Base-by-base conservation (phyloP, 2,329 filamentous ascomycete genomes). In the Graphilbum fragrans region DNA sequence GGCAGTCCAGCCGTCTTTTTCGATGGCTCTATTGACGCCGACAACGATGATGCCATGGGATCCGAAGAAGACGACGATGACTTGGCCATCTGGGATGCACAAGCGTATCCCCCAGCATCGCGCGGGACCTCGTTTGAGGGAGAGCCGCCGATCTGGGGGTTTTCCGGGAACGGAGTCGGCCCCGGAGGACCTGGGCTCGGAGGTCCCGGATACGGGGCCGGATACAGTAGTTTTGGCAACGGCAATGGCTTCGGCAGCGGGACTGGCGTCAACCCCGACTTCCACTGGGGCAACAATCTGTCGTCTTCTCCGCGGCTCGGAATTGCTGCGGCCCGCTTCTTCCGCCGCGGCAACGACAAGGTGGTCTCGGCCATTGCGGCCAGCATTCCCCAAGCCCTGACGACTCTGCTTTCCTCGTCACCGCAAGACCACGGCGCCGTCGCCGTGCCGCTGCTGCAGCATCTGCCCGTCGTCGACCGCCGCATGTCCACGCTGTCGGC, bases 61-160 rank as follows among this genome's bases (percentile, higher is more conserved):
- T n/a, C 69, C 47, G 63, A 64, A 39, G 68, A 73, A 42, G 69
- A 70, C 33, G 32, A 12, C 14, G 32, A 12, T 20, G 60, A 74
- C 76, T 25, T 31, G 3, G 66, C 72, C 35, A 67, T 65, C n/a
- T 76, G 74, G 1, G 74, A 77, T 2, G 72, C 14, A 74, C 21
- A 58, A 61, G 1, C 48, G 62, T 1, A 50, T 62, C 3, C 75
- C 71, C 67, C 58, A 59, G 20, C 69, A 67, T 42, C 39, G 2
- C 45, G 34, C 9, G 38, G 23, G 1, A 69, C 71, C 45, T 77
- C 75, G 2, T 77, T 73, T 50, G 74, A 68, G 45, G 74, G 74
- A 22, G 74, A 80, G 45, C 80, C 75, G 2, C 75, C 76, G 2
- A 75, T 75, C 1, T n/a, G n/a, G n/a, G n/a, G n/a, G n/a, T n/a